phyloP scores from a whole-genome alignment of 148 eudicot genomes.

The Chenopodium album region DNA sequence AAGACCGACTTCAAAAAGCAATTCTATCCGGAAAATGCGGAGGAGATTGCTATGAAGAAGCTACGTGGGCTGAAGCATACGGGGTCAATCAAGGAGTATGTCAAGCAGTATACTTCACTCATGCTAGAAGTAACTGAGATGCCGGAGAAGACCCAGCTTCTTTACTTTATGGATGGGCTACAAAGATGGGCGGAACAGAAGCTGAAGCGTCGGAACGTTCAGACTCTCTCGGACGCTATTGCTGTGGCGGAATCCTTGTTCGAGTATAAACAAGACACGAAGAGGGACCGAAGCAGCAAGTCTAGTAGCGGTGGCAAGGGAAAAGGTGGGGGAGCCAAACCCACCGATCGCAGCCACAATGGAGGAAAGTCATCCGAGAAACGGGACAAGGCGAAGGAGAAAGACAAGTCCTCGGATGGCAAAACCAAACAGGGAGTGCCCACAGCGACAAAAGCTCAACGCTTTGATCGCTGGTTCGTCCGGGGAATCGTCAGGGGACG shows the following conservation, averaged over 20 bases:
- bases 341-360: no score
- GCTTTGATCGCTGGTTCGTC: neutral
- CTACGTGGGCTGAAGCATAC: constrained; percentile 1
- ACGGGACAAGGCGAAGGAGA: neutral
- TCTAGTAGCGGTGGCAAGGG: neutral
- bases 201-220: neutral
- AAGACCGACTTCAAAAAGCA: neutral
- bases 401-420: neutral
- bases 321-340: neutral
- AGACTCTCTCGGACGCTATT: neutral
- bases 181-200: neutral
- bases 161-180: constrained; percentile 8
- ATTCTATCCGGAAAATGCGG: constrained; percentile 9
- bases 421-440: neutral
- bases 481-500: neutral
- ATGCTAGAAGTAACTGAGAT: neutral
- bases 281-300: neutral
- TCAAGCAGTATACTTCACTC: neutral
- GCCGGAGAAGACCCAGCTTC: neutral
- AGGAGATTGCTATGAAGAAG: constrained; percentile 5
- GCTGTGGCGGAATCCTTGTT: neutral
- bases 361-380: neutral
- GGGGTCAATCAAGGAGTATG: neutral
- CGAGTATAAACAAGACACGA: neutral
- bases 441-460: neutral